These are phyloP conservation scores for Gracilaria caudata DNA, from an alignment of 23 red algal genomes.

Conservation along the genomic window DNA sequence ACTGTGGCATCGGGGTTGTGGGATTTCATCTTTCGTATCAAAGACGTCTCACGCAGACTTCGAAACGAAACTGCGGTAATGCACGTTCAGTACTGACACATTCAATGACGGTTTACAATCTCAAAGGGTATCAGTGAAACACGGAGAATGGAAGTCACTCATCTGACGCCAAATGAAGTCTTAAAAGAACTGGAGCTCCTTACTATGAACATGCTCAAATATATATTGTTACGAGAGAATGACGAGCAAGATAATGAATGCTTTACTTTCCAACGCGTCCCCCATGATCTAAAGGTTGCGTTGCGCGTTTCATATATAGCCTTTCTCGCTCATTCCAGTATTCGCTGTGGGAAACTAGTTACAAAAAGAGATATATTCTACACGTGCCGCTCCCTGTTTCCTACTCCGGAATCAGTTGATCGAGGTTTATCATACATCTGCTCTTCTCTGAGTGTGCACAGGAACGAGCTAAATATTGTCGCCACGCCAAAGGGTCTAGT, in stretches of 20 bases:
- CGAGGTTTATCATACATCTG: constrained; percentile 23
- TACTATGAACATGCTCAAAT: not conserved
- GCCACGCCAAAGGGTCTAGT: constrained; percentile 66
- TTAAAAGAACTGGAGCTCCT: not conserved
- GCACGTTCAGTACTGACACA: not conserved
- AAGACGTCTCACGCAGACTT: not conserved
- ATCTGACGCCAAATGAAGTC: not conserved
- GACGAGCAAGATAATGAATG: not conserved
- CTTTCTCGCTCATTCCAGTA: constrained; percentile 25
- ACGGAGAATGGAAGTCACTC: not conserved
- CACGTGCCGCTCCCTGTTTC: constrained; percentile 45
- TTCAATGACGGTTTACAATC: not conserved
- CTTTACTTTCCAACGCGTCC: not conserved
- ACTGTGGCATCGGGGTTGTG: not conserved
- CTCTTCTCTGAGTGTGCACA: constrained; percentile 11
- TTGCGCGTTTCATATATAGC: constrained; percentile 44
- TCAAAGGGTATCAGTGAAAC: not conserved
- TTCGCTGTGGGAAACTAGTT: constrained; percentile 12
- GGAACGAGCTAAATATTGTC: constrained; percentile 71
- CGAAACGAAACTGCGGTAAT: constrained; percentile 41
- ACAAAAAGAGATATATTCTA: constrained; percentile 79
- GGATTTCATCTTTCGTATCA: constrained; percentile 8
- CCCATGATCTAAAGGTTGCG: not conserved
- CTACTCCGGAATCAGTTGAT: constrained; percentile 38
- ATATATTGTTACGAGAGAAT: not conserved